Conservation (phyloP, 495 filamentous ascomycete species). For the Lepraria neglecta region DNA sequence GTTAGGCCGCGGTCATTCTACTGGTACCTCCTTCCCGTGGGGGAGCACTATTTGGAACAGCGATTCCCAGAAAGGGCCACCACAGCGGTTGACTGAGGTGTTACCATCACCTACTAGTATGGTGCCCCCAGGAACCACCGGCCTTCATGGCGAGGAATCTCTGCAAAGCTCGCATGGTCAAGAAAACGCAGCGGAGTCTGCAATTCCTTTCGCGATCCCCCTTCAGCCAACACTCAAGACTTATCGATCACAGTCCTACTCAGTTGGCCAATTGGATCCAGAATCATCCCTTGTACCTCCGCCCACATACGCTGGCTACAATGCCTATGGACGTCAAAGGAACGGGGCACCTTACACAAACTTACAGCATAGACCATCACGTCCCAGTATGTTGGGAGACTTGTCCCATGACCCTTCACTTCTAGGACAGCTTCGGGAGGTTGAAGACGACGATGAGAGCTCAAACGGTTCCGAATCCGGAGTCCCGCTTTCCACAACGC, state of each 20-base stretch:
- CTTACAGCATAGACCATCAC: constrained; percentile 73
- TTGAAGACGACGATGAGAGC: constrained; percentile 77
- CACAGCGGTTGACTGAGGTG: constrained; percentile 65
- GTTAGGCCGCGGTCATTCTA: constrained; percentile 54
- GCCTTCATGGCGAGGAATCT: constrained; percentile 41
- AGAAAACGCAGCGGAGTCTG: constrained; percentile 50
- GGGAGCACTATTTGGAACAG: constrained; percentile 69
- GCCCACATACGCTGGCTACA: constrained; percentile 40
- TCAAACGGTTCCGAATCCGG: constrained; percentile 58
- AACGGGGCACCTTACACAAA: constrained; percentile 56
- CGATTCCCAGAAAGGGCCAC: constrained; percentile 67
- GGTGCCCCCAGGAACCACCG: constrained; percentile 44
- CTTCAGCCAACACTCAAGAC: constrained; percentile 87
- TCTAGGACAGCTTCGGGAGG: constrained; percentile 72
- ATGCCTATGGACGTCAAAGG: constrained; percentile 40
- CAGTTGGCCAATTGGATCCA: constrained; percentile 82
- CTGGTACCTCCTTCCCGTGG: constrained; percentile 60
- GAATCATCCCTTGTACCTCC: constrained; percentile 47
- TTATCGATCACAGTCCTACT: constrained; percentile 94
- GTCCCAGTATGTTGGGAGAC: constrained; percentile 79
- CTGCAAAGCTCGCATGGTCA: constrained; percentile 48
- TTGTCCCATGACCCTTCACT: constrained; percentile 63
- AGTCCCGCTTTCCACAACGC: constrained; percentile 51
- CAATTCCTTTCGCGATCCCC: constrained; percentile 82
- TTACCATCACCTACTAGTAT: constrained; percentile 70